Evolutionary conservation across 306 rosid species (phyloP).

Genomic region (Betula pendula): DNA sequence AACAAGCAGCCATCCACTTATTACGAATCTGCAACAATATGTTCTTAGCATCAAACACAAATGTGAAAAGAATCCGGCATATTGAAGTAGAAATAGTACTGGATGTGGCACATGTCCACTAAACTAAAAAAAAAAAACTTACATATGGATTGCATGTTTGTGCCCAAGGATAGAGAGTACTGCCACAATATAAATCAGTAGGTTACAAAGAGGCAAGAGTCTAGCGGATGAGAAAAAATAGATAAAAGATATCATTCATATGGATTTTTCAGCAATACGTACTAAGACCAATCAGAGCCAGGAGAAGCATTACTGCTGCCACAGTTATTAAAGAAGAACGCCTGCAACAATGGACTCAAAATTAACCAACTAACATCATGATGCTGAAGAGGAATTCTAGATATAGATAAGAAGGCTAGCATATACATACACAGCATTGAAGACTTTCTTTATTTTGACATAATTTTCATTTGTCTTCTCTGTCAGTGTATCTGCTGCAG

Average conservation of each 20-base stretch:
- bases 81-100: background rate
- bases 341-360: constrained; percentile 41
- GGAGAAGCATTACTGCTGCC: constrained; percentile 82
- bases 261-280: constrained; percentile 31
- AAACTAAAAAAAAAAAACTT: constrained; percentile 34
- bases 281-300: constrained; percentile 85
- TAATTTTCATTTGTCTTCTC: constrained; percentile 73
- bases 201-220: constrained; percentile 23
- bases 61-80: constrained; percentile 1
- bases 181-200: constrained; percentile 41
- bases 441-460: constrained; percentile 56
- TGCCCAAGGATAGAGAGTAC: constrained; percentile 77
- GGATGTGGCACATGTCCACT: background rate
- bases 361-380: constrained; percentile 33
- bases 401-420: constrained; percentile 21
- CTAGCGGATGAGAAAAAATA: background rate
- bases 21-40: constrained; percentile 69
- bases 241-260: constrained; percentile 8
- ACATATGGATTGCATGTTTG: constrained; percentile 90
- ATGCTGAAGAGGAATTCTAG: background rate
- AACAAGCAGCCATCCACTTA: constrained; percentile 93
- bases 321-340: constrained; percentile 68
- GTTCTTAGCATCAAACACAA: constrained; percentile 28
- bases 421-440: constrained; percentile 69
- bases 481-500: constrained; percentile 69